These are phyloP conservation scores for Arthrobotrys conoides DNA, from an alignment of 2,329 filamentous ascomycete species.

Conservation along the genomic window DNA sequence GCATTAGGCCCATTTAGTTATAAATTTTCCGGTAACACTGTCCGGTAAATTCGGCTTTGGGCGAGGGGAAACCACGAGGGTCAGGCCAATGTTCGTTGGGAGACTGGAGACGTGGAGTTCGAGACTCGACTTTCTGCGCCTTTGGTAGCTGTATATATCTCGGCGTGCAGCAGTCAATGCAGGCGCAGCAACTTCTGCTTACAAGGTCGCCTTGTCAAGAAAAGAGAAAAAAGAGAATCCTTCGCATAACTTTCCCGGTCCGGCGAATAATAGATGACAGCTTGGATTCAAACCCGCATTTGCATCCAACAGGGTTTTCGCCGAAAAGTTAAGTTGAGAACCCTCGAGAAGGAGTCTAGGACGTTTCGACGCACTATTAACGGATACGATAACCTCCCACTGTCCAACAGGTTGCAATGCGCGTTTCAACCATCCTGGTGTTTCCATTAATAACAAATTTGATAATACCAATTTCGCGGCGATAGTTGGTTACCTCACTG, in stretches of 20 bases:
- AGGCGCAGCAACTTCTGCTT: constrained; percentile 30
- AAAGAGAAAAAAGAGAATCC: constrained; percentile 6
- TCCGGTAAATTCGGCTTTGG: constrained; percentile 33
- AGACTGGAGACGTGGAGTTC: neutral
- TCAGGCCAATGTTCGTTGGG: neutral
- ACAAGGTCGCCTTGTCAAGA: constrained; percentile 24
- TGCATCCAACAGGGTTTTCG: constrained; percentile 18
- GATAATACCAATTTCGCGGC: constrained; percentile 18
- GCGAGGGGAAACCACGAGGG: constrained; percentile 6
- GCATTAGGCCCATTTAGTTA: constrained; percentile 37
- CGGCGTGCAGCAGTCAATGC: constrained; percentile 21
- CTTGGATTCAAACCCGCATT: constrained; percentile 14
- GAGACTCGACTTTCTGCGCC: constrained; percentile 18
- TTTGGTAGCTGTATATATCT: constrained; percentile 20
- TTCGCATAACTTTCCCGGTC: constrained; percentile 19
- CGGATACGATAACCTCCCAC: constrained; percentile 1
- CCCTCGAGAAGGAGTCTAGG: neutral
- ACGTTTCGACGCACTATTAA: constrained; percentile 1
- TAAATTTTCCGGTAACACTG: constrained; percentile 48
- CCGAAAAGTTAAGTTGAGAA: constrained; percentile 1
- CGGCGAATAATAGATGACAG: constrained; percentile 21
- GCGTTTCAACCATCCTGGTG: constrained; percentile 24
- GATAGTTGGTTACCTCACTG: constrained; percentile 29
- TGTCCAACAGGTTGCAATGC: neutral
- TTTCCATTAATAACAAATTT: constrained; percentile 34